Evolutionary conservation across 768 basidiomycete species (phyloP), one percentile per base, ranked within the genome.

Genomic region (Auricularia heimuer): DNA sequence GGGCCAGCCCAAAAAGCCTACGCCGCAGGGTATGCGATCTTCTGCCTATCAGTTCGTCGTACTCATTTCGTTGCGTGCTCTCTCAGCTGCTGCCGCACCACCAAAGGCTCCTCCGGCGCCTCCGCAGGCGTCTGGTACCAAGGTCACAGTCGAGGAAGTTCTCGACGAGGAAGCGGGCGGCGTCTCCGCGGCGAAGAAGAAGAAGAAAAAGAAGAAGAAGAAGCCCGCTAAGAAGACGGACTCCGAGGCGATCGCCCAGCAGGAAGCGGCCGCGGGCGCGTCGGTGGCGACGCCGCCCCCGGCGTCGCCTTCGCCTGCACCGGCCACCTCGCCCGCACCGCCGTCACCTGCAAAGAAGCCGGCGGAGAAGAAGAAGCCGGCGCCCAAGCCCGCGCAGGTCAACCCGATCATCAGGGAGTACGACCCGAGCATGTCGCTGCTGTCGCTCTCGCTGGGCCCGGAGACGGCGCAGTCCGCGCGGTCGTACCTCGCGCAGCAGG

Each of bases 141-240:
- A 77, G 70, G 78, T 82, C 14, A 88, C 86, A 0, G 79, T 88
- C 8, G 89, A 90, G 69, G 88, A 92, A 51, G 86, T 83, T 0
- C 87, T 88, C 62, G 90, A 90, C 61, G 88, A 88, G 70, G 87
- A 84, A 39, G 81, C 80, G 3, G 75, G 73, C 1, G 63, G 70
- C 35, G 60, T 72, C 0, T 69, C 76, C 2, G 61, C 73, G 1
- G 75, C 79, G 1, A 71, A 77, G 58, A 89, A 90, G 78, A 90
- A 88, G 73, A 88, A 90, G 74, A 87, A 87, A 73, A 88, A 87
- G 75, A 89, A 88, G 69, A 76, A 81, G 24, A 90, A 87, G 78
- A 91, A 89, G 73, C 89, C 87, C 75, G 85, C 83, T 73, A 82
- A 82, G 68, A 75, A 76, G 64, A 66, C 77, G 7, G 63, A 76